Evolutionary conservation across 2,329 filamentous ascomycete species (phyloP), one percentile per base, ranked within the genome.

Genomic region (Fusarium algeriense): DNA sequence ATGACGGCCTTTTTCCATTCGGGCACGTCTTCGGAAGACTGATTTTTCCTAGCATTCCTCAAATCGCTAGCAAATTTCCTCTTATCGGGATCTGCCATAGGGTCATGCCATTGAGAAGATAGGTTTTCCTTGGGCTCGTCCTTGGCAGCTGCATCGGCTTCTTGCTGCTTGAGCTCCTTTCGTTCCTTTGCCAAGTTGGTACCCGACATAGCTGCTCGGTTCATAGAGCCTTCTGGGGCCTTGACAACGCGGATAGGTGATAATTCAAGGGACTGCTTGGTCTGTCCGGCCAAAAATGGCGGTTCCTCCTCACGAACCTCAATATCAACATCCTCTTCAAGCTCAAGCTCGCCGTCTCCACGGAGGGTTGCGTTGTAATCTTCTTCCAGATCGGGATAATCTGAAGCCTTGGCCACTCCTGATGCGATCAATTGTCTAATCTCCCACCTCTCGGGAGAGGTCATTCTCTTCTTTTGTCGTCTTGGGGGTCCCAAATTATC

Each of bases 241-340:
- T 98, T 98, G 75, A 99, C 93, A 26, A 99, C 95, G 71, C 97
- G 89, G 68, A 99, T 99, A 0, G 96, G 96, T 4, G 95, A 98
- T 7, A 99, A 84, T 77, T 99, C 96, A 12, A 99, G 86, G 13
- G 94, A 97, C 78, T 97, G 95, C 78, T 98, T 98, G 1, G 96
- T 99, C 80, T 99, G 97, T 7, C 96, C 96, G 19, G 93, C 93
- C 69, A 99, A 82, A 85, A 99, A 99, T 0, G 96, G 96, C 1
- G 96, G 97, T 77, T 99, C 96, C 76, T 99, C 96, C 69, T 99
- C 96, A 73, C 92, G 89, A 34, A 99, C 93, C 81, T 99, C 96
- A 70, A 99, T 99, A 76, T 99, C 96, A 7, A 99, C 90, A 78
- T 99, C 96, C 80, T 98, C 93, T 79, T 99, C 96, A 70, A 98